Evolutionary conservation across 108 stramenopile genomes (phyloP), one percentile per base, ranked within the genome.

Genomic region (Aurantiochytrium sp.): DNA sequence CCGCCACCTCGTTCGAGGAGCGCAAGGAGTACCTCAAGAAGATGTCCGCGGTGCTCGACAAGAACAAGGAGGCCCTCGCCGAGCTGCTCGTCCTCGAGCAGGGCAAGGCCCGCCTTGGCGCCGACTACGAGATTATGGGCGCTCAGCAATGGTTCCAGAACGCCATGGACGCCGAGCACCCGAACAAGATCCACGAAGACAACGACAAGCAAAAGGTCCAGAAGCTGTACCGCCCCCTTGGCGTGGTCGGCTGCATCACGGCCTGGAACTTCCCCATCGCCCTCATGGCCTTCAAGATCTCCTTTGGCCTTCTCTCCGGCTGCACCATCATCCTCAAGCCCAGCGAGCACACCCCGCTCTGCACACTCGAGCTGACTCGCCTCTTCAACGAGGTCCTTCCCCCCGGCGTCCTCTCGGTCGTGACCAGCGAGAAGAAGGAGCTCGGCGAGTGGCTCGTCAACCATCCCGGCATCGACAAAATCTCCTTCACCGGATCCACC

Each of bases 191-290:
- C 42, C 39, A 30, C 30, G 27, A 48, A 21, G 73, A 48, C 39
- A 30, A 1, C 96, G 87, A 95, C 91, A 95, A 97, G 91, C 98
- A 98, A 91, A 92, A 87, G 24, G 97, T 96, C 31, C 94, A 96
- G 87, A 97, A 98, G 30, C 96, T 98, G 87, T 99, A 97, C 90
- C 95, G 96, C n/a, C 99, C 99, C 0, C 54, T 98, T 50, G 99
- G 99, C 22, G 95, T 99, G 45, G 90, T 98, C 54, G 98, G 96
- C 1, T 93, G 96, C 59, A 98, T 99, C 89, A 98, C 97, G 5
- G 98, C 99, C 8, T 99, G 99, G 99, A 99, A 99, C 87, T 99
- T 98, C 91, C 88, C 88, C 27, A 34, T 88, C 41, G 27, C 55
- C 30, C 69, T 88, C 30, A 39, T 54, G 68, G 53, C 41, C 55